Evolutionary conservation across 2,329 filamentous ascomycete genomes (phyloP).

Genomic region (Colletotrichum salicis): DNA sequence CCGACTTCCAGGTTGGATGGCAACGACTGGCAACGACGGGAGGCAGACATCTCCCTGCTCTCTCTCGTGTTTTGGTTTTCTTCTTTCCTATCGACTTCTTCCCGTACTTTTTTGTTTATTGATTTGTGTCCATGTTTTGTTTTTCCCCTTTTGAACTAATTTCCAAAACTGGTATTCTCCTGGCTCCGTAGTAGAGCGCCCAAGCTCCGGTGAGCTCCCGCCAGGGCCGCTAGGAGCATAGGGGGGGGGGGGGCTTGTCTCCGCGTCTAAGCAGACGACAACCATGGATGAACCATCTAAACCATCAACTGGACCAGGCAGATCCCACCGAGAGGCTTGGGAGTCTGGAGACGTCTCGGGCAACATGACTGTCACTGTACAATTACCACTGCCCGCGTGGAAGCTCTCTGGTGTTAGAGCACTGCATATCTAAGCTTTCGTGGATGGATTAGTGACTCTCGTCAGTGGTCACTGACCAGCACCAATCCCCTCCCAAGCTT

Average conservation of each 20-base stretch:
- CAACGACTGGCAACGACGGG: background rate
- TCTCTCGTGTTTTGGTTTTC: conserved; percentile 5
- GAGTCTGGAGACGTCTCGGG: background rate
- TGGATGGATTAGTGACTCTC: background rate
- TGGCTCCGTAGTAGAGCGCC: background rate
- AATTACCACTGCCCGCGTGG: background rate
- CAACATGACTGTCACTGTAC: background rate
- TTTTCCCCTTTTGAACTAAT: background rate
- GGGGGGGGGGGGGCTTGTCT: background rate
- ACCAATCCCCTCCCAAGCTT: conserved; percentile 2
- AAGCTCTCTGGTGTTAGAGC: background rate
- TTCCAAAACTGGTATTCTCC: background rate
- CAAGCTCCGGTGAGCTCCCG: conserved; percentile 2
- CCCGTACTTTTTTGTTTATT: conserved; percentile 1
- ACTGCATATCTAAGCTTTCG: background rate
- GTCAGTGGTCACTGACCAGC: too few species aligned
- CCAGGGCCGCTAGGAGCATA: background rate
- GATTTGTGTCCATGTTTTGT: background rate
- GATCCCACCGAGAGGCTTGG: background rate
- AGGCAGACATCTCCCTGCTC: background rate
- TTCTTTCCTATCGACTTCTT: background rate
- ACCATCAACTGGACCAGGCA: background rate
- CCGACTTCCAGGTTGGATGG: background rate
- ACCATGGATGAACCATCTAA: conserved; percentile 27
- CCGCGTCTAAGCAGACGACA: background rate